These are phyloP conservation scores for Cordyceps cicadae DNA, from an alignment of 2,329 filamentous ascomycete species.

Conservation along the genomic window DNA sequence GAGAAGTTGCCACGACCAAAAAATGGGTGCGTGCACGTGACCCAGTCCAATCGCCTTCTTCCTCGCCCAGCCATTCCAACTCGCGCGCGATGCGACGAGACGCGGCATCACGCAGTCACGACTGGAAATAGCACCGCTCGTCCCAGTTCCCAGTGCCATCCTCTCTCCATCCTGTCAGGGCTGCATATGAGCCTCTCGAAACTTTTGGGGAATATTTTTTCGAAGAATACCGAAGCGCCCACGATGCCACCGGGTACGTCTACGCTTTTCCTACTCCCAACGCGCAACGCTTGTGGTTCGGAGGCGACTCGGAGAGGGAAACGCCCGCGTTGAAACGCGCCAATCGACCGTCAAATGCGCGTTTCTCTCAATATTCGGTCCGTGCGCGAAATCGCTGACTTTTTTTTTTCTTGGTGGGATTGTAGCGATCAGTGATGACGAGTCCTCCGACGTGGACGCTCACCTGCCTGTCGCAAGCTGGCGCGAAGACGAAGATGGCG, in stretches of 20 bases:
- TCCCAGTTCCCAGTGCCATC: background rate
- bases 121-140: background rate
- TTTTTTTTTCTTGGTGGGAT: background rate
- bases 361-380: background rate
- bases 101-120: background rate
- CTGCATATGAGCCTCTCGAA: constrained; percentile 7
- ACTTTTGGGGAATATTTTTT: constrained; percentile 4
- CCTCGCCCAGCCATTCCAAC: background rate
- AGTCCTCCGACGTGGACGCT: constrained; percentile 25
- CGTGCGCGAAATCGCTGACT: background rate
- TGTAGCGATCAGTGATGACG: constrained; percentile 31
- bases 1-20: background rate
- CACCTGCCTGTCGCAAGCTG: constrained; percentile 17
- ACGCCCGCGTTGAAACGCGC: background rate
- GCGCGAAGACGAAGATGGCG: constrained; percentile 17
- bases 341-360: background rate
- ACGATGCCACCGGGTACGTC: constrained; percentile 9
- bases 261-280: background rate
- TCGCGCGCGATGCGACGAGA: background rate
- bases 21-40: background rate
- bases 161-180: background rate
- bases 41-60: background rate
- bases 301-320: background rate
- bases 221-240: background rate
- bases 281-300: background rate